These are phyloP conservation scores for Themeda triandra DNA, from an alignment of 176 grass and related monocot genomes.

Conservation along the genomic window DNA sequence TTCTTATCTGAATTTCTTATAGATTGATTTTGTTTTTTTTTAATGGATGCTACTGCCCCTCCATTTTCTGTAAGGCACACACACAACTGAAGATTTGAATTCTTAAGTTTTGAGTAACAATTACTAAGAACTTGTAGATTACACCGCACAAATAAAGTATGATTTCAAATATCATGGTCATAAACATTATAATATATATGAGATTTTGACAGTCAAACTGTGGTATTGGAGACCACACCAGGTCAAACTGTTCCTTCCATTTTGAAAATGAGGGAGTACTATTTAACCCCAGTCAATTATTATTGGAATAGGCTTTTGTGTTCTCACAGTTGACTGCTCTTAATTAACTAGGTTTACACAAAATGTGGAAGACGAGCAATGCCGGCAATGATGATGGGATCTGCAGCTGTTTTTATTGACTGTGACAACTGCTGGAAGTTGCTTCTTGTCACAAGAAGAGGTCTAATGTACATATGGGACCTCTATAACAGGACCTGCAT, in stretches of 20 bases:
- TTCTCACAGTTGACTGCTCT: slow-evolving; percentile 1
- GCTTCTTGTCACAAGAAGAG: slow-evolving; percentile 84
- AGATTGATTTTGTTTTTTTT: background rate
- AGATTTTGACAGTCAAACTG: background rate
- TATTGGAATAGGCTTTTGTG: background rate
- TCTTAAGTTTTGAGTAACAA: background rate
- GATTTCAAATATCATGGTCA: background rate
- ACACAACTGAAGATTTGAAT: background rate
- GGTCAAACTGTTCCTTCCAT: background rate
- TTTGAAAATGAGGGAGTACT: background rate
- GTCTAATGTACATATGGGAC: slow-evolving; percentile 87
- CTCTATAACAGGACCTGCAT: slow-evolving; percentile 71
- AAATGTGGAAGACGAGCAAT: slow-evolving; percentile 81
- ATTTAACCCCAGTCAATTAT: background rate
- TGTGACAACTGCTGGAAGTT: slow-evolving; percentile 79
- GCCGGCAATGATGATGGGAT: slow-evolving; percentile 91
- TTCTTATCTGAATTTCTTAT: background rate
- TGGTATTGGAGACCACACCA: background rate
- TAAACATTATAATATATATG: background rate
- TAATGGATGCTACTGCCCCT: background rate
- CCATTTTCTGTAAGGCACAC: background rate
- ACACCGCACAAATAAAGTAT: background rate
- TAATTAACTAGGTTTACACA: slow-evolving; percentile 79
- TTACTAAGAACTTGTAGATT: background rate
- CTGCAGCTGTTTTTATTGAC: slow-evolving; percentile 83